Base-by-base conservation (phyloP, 1,284 basidiomycete species). In the Ceratobasidium papillatum region DNA sequence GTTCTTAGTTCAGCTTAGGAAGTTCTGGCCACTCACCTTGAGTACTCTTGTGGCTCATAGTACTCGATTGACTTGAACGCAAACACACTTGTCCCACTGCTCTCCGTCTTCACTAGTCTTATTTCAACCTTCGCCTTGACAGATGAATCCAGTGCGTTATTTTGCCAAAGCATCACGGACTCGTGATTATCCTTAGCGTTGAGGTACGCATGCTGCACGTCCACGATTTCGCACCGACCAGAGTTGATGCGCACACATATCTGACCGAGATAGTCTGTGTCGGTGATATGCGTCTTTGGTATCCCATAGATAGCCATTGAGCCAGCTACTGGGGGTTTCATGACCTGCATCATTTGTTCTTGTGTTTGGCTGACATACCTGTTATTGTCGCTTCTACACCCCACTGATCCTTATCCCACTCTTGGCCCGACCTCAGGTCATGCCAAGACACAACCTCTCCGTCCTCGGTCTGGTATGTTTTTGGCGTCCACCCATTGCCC, bases 161-260 rank as follows among this genome's bases (percentile, higher is more conserved):
- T 2, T 47, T 25, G 19, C 62, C 62, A 64, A 5, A 64, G 30
- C n/a, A 64, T 8, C 22, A 64, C 62, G 19, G 62, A 19, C 62
- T 64, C 62, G 43, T 64, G 62, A n/a, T 32, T 14, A 27, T 47
- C 11, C 14, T 32, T 14, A 2, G 43, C 1, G 43, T 34, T 64
- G 2, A 64, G 41, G 27, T 64, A 64, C 19, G 62, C 62, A 32
- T 47, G 41, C 25, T 19, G 45, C 7, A 49, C 27, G 49, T 64
- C 62, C 3, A 64, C 27, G 17, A 49, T n/a, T 25, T 64, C 62
- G 43, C 62, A 64, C 8, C 27, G 43, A 19, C 62, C 62, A 32
- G 62, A 64, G 43, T 64, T n/a, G 62, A 64, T 64, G 14, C 25
- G 62, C 11, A 64, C 62, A 49, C 62, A 64, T 30, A 49, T 49